phyloP scores from a whole-genome alignment of 345 rosid species.

The Salix exigua region DNA sequence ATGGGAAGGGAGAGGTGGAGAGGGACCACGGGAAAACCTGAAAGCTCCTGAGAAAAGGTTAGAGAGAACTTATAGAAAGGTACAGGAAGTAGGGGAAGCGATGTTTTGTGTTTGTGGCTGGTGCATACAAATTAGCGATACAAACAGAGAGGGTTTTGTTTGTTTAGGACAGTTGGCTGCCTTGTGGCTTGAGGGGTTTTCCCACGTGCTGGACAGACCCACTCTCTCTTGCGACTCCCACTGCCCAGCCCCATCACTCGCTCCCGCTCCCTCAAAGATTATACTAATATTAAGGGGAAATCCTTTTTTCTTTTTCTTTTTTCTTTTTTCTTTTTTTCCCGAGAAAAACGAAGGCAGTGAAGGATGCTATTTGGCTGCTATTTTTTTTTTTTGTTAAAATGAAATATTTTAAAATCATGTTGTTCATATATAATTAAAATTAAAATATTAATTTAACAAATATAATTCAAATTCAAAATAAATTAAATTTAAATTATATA shows the following conservation, averaged over 20 bases:
- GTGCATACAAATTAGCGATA: not conserved
- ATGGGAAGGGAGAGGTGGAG: not conserved
- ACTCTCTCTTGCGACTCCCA: not conserved
- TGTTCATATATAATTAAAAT: too few relatives aligned
- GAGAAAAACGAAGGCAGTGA: too few relatives aligned
- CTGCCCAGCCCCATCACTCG: not conserved
- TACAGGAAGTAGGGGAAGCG: not conserved
- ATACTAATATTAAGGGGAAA: too few relatives aligned
- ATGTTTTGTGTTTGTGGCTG: not conserved
- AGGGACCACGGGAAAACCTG: not conserved
- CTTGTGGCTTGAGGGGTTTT: not conserved
- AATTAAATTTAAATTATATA: too few relatives aligned
- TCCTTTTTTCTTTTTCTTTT: too few relatives aligned
- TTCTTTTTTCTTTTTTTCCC: too few relatives aligned
- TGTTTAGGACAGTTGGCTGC: slow-evolving; percentile 5
- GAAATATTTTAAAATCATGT: accelerated
- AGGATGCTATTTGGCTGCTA: too few relatives aligned
- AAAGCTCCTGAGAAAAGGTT: not conserved
- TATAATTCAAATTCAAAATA: too few relatives aligned
- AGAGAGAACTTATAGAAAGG: not conserved
- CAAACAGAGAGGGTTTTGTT: not conserved
- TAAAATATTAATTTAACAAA: too few relatives aligned
- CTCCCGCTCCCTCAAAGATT: too few relatives aligned
- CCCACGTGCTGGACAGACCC: not conserved
- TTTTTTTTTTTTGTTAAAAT: too few relatives aligned